These are phyloP conservation scores for Suillus variegatus DNA, from an alignment of 768 basidiomycete species.

Conservation along the genomic window DNA sequence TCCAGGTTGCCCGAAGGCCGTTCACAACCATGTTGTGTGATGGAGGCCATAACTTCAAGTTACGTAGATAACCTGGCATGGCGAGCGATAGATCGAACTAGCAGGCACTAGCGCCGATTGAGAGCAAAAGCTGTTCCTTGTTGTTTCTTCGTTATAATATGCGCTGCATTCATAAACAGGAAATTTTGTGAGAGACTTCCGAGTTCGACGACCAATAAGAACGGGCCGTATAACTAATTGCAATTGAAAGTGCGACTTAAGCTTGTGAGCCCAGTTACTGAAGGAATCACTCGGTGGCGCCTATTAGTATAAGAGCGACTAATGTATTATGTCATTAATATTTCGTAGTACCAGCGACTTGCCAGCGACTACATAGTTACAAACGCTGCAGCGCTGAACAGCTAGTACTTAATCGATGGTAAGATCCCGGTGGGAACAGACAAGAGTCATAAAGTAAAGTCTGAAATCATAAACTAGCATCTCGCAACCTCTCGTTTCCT, in stretches of 20 bases:
- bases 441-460: not conserved
- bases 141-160: not conserved
- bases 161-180: not conserved
- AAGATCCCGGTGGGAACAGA: not conserved
- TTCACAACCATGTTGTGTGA: slow-evolving; percentile 39
- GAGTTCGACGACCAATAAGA: not conserved
- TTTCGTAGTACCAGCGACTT: too few relatives aligned
- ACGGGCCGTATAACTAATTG: not conserved
- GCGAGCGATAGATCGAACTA: not conserved
- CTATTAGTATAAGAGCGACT: too few relatives aligned
- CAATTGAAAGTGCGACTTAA: not conserved
- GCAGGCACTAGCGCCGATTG: not conserved
- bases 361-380: too few relatives aligned
- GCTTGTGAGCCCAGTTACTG: too few relatives aligned
- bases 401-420: too few relatives aligned
- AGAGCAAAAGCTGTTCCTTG: not conserved
- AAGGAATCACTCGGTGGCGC: too few relatives aligned
- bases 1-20: slow-evolving; percentile 58
- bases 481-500: slow-evolving; percentile 52
- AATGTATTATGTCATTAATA: too few relatives aligned
- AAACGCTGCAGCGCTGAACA: too few relatives aligned
- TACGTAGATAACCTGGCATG: not conserved
- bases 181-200: not conserved
- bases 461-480: not conserved
- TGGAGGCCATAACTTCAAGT: not conserved